Evolutionary conservation across 352 stramenopile species (phyloP), one percentile per base, ranked within the genome.

Genomic region (Phytopythium mirpurense): DNA sequence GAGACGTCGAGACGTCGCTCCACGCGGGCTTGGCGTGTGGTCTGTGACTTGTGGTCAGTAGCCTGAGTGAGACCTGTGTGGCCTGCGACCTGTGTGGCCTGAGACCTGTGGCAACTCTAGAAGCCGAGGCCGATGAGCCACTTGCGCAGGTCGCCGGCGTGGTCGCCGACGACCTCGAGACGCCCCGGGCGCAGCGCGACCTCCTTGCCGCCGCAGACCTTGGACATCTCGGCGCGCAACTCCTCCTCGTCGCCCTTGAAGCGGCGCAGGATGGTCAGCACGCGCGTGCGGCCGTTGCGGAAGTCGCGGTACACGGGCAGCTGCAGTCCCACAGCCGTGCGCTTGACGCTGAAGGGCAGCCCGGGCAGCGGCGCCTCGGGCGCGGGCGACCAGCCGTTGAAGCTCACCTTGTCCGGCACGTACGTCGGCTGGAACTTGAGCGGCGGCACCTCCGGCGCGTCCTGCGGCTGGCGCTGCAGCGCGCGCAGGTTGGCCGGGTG

Each of bases 261-360:
- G 60, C 81, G 81, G 49, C 85, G 80, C 55, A 95, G 51, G 59
- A 93, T 90, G 49, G 85, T 95, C 50, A 95, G 63, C 63, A 93
- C 78, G 54, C 85, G 85, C 65, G 85, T 95, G 63, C 83, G 80
- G 50, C 85, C 85, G 56, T 95, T 95, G 38, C 81, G 59, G 65
- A 80, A 88, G 66, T 95, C 85, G 56, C 80, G 77, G 75, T 95
- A 95, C 64, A 95, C 83, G 18, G 85, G 85, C 31, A 95, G 68
- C 60, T 95, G 84, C 54, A 88, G 54, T 5, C 83, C 83, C 35
- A 83, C 60, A 27, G 78, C 74, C 46, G 85, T 95, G 61, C 85
- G 82, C 78, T 93, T 91, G 24, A 95, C 77, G 35, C 71, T 57
- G 65, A 93, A 92, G 29, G 83, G 83, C 31, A 94, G 42, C 38